Conservation (phyloP, 208 protist species). For the Trypanosoma cruzi region DNA sequence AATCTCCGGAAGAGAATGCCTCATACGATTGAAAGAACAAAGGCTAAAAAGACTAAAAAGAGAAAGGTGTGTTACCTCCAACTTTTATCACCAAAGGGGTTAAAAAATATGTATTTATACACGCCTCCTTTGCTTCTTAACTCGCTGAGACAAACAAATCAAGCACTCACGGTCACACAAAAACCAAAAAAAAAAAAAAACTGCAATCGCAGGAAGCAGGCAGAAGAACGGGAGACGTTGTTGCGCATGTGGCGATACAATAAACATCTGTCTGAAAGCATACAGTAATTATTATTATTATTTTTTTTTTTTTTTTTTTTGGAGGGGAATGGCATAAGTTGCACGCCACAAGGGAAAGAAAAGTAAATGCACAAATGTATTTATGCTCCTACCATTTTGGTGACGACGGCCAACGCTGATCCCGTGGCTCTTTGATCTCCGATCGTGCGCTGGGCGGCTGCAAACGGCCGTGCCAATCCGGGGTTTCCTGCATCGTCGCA, state of each 20-base stretch:
- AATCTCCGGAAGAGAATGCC: constrained; percentile 1
- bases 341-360: background rate
- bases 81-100: background rate
- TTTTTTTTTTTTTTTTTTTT: too few species aligned
- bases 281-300: too few species aligned
- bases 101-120: too few species aligned
- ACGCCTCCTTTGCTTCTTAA: background rate
- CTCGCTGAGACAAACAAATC: background rate
- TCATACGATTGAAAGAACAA: constrained; percentile 4
- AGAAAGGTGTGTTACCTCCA: background rate
- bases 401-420: constrained; percentile 89
- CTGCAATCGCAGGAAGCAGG: background rate
- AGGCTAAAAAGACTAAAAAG: constrained; percentile 14
- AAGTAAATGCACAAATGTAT: background rate
- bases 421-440: constrained; percentile 86
- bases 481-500: constrained; percentile 65
- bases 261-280: background rate
- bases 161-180: background rate
- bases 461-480: constrained; percentile 65
- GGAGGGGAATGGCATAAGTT: background rate
- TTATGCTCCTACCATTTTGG: constrained; percentile 80
- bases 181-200: background rate
- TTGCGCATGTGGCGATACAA: background rate
- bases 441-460: constrained; percentile 60
- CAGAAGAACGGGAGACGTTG: background rate